Evolutionary conservation across 306 rosid genomes (phyloP).

Genomic region (Arachis hypogaea): DNA sequence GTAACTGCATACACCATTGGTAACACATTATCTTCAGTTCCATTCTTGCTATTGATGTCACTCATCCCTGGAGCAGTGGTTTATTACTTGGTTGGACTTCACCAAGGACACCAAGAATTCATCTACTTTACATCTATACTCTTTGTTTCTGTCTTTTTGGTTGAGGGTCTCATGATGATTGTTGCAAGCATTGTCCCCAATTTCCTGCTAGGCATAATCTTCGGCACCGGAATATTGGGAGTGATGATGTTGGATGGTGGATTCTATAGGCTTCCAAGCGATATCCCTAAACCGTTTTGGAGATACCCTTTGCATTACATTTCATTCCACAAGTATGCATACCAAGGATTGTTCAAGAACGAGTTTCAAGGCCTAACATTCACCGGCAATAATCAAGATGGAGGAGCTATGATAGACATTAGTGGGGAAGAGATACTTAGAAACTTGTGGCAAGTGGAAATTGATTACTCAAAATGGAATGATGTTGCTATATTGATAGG

Average conservation of each 20-base stretch:
- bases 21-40: slow-evolving; percentile 60
- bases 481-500: slow-evolving; percentile 62
- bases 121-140: slow-evolving; percentile 37
- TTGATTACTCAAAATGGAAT: slow-evolving; percentile 65
- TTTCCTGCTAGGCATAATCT: slow-evolving; percentile 64
- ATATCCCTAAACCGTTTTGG: slow-evolving; percentile 65
- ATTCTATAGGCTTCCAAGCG: slow-evolving; percentile 51
- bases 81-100: slow-evolving; percentile 61
- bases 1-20: slow-evolving; percentile 53
- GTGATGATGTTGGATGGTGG: slow-evolving; percentile 72
- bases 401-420: too few relatives aligned
- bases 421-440: slow-evolving; percentile 52
- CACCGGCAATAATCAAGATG: too few relatives aligned
- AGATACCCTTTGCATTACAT: slow-evolving; percentile 57
- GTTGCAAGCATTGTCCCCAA: slow-evolving; percentile 65
- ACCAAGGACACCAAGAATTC: slow-evolving; percentile 45
- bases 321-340: slow-evolving; percentile 62
- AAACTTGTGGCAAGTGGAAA: slow-evolving; percentile 60
- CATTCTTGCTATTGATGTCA: slow-evolving; percentile 52
- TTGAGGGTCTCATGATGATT: slow-evolving; percentile 77
- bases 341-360: slow-evolving; percentile 63
- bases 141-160: slow-evolving; percentile 49
- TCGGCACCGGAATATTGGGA: slow-evolving; percentile 58
- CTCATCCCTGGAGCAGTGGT: slow-evolving; percentile 55
- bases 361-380: slow-evolving; percentile 52